Evolutionary conservation across 2,329 filamentous ascomycete species (phyloP).

Genomic region (Alternaria triticina): DNA sequence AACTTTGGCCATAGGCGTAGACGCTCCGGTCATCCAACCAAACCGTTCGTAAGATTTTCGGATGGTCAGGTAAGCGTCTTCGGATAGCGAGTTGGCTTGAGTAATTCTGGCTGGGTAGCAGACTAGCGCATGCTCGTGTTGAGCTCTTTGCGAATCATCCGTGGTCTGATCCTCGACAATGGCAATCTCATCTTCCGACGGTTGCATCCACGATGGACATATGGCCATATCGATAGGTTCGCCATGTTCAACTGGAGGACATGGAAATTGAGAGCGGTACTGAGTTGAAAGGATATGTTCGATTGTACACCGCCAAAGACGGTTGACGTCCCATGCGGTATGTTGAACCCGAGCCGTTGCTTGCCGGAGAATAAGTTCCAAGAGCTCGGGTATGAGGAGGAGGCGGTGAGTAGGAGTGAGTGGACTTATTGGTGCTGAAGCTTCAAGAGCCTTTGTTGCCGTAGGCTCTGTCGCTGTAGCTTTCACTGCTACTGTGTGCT

Average conservation of each 20-base stretch:
- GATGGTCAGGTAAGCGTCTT: not conserved
- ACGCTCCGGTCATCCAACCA: not conserved
- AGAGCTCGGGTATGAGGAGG: not conserved
- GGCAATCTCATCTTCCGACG: not conserved
- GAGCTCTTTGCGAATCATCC: not conserved
- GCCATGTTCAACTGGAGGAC: not conserved
- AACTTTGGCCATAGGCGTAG: not conserved
- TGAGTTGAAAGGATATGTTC: not conserved
- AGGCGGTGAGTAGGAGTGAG: not conserved
- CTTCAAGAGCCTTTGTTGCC: not conserved
- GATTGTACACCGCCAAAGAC: not conserved
- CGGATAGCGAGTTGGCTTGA: not conserved
- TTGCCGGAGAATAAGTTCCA: not conserved
- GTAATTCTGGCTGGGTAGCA: not conserved
- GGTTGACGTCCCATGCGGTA: not conserved
- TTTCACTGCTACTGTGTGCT: not conserved
- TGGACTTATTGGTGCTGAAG: not conserved
- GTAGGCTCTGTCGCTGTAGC: not conserved
- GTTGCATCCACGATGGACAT: not conserved
- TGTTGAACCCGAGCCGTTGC: not conserved
- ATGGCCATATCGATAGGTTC: not conserved
- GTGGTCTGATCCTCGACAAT: not conserved
- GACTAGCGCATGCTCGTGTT: not conserved
- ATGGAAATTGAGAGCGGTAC: not conserved
- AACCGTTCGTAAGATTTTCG: not conserved